phyloP scores from a whole-genome alignment of 257 asterid species.

The Catharanthus roseus region DNA sequence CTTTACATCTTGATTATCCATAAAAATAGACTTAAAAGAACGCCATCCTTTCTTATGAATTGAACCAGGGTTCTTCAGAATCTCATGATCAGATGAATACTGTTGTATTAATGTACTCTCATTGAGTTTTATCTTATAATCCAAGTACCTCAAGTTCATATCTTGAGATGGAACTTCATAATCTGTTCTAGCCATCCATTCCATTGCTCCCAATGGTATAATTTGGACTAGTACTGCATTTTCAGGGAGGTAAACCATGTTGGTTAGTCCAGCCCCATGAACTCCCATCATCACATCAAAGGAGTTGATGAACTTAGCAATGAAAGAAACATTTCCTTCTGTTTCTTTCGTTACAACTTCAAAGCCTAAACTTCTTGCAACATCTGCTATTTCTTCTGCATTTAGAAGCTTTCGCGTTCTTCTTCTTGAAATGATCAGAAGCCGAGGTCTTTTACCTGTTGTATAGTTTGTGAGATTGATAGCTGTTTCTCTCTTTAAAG shows the following conservation, averaged over 20 bases:
- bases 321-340: constrained; percentile 6
- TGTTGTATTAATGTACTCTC: constrained; percentile 47
- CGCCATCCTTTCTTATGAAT: constrained; percentile 20
- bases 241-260: constrained; percentile 62
- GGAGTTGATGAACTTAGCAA: constrained; percentile 35
- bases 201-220: constrained; percentile 44
- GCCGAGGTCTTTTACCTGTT: constrained; percentile 18
- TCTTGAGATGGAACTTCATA: constrained; percentile 31
- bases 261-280: constrained; percentile 75
- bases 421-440: constrained; percentile 46
- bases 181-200: constrained; percentile 21
- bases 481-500: constrained; percentile 20
- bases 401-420: constrained; percentile 32
- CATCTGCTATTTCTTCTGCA: constrained; percentile 15
- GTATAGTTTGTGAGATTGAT: neutral
- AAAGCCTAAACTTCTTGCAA: constrained; percentile 42
- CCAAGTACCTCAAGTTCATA: constrained; percentile 48
- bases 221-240: constrained; percentile 55
- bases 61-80: constrained; percentile 23
- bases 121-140: constrained; percentile 33
- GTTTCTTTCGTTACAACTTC: constrained; percentile 28
- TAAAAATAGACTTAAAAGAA: constrained; percentile 15
- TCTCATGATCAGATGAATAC: constrained; percentile 21
- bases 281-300: constrained; percentile 60
- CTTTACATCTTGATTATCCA: constrained; percentile 30